Evolutionary conservation across 208 protist genomes (phyloP), one percentile per base, ranked within the genome.

Genomic region (Blechomonas ayalai): DNA sequence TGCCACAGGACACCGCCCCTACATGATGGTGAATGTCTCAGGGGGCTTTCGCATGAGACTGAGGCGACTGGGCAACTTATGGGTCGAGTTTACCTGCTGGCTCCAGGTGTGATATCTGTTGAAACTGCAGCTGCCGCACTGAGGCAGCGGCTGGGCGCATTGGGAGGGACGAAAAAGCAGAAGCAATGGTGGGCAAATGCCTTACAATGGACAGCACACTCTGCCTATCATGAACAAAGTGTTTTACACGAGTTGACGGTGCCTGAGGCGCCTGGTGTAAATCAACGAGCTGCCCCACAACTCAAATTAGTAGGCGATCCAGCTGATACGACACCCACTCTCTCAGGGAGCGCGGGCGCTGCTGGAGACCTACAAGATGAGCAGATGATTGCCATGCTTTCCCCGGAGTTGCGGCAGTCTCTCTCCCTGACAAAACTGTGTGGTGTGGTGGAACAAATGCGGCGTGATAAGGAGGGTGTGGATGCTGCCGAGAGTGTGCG

Each of bases 391-490:
- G 10, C 19, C 8, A 57, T 71, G 35, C 35, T 94, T 13, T 94
- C 85, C 15, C 46, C 52, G 2, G 73, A 90, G 29, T 67, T 94
- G 26, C 65, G 77, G 4, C 43, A 53, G 12, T 75, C 70, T 1
- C 64, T 94, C 1, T 89, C 85, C 0, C 38, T 35, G 4, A 16
- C 52, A 13, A 88, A 77, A 50, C 59, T 90, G 43, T 53, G 38
- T 7, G 55, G 33, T 5, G 63, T 94, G 0, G 34, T 94, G n/a
- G 46, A 25, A 12, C 68, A 87, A 45, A 87, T 90, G 73, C 59
- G 65, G 27, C 48, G 59, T 19, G 80, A 90, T 9, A 64, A 51
- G 9, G 36, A 66, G 0, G 63, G 68, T 3, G 48, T 62, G 0
- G 73, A 84, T 9, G 45, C 43, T 28, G 56, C 45, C 18, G 70